These are phyloP conservation scores for Mycena citricolor DNA, from an alignment of 1,284 basidiomycete species.

Conservation along the genomic window DNA sequence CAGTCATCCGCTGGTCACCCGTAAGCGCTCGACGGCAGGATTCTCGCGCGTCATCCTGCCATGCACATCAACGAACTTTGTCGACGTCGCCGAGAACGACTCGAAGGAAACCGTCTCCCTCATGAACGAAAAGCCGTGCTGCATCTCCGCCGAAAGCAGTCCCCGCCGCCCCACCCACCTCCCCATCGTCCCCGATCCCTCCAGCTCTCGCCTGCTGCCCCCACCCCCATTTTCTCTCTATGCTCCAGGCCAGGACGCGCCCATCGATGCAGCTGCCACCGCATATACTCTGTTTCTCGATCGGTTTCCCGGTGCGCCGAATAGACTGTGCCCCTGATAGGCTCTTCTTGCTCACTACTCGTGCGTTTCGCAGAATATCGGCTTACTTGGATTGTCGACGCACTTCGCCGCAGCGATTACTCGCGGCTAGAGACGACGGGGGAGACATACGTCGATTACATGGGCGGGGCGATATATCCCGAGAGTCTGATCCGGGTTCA, in stretches of 20 bases:
- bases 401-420: constrained; percentile 70
- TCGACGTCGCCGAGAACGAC: constrained; percentile 10
- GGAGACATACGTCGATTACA: constrained; percentile 80
- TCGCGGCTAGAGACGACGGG: constrained; percentile 56
- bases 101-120: constrained; percentile 15
- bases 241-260: constrained; percentile 14
- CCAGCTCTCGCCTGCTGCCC: too few relatives aligned
- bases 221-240: constrained; percentile 13
- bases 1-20: constrained; percentile 8
- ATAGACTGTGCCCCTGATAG: background rate
- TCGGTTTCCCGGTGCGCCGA: constrained; percentile 24
- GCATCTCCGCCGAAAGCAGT: constrained; percentile 10
- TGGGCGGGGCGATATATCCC: constrained; percentile 76
- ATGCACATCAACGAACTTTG: constrained; percentile 13
- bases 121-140: constrained; percentile 16
- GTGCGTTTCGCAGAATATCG: constrained; percentile 50
- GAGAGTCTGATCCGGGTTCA: constrained; percentile 71
- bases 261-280: constrained; percentile 10
- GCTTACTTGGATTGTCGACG: constrained; percentile 66
- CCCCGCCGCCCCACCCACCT: constrained; percentile 8
- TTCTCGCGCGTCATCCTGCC: constrained; percentile 10
- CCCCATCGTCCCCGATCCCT: background rate
- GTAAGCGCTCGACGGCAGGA: constrained; percentile 14
- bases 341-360: background rate
- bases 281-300: constrained; percentile 20